Conservation (phyloP, 2,329 filamentous ascomycete species). For the Neonectria neomacrospora region DNA sequence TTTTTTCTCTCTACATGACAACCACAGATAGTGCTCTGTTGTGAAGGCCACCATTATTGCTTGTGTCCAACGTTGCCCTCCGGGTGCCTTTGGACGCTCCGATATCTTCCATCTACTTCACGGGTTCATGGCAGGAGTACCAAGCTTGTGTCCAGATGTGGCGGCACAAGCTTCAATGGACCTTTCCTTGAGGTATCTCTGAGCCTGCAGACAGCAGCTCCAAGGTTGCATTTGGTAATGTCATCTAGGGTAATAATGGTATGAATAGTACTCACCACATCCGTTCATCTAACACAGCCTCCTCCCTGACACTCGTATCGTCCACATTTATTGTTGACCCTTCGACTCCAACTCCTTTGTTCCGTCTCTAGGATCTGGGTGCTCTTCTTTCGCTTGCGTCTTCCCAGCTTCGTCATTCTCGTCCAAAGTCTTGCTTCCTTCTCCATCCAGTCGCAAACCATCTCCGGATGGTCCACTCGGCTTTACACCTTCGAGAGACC, state of each 20-base stretch:
- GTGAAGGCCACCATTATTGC: too few relatives aligned
- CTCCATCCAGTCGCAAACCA: slow-evolving; percentile 40
- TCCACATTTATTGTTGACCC: not conserved
- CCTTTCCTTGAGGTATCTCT: not conserved
- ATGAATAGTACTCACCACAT: not conserved
- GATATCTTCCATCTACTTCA: too few relatives aligned
- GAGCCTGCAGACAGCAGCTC: not conserved
- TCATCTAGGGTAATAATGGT: not conserved
- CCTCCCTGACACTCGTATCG: not conserved
- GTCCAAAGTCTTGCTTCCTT: slow-evolving; percentile 18
- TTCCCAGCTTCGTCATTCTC: slow-evolving; percentile 1
- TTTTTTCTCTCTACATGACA: too few relatives aligned
- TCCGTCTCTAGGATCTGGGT: not conserved
- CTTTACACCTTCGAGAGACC: slow-evolving; percentile 49
- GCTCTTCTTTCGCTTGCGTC: not conserved
- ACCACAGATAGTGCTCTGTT: too few relatives aligned
- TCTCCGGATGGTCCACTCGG: slow-evolving; percentile 52
- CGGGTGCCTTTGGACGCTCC: too few relatives aligned
- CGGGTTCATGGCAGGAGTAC: too few relatives aligned
- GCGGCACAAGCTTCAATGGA: not conserved
- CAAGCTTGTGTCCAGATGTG: too few relatives aligned
- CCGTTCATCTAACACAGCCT: not conserved
- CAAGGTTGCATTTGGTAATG: not conserved
- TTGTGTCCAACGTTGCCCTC: too few relatives aligned
- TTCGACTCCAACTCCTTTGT: not conserved